These are phyloP conservation scores for Neofusicoccum sp. DNA, from an alignment of 2,329 filamentous ascomycete species.

Conservation along the genomic window DNA sequence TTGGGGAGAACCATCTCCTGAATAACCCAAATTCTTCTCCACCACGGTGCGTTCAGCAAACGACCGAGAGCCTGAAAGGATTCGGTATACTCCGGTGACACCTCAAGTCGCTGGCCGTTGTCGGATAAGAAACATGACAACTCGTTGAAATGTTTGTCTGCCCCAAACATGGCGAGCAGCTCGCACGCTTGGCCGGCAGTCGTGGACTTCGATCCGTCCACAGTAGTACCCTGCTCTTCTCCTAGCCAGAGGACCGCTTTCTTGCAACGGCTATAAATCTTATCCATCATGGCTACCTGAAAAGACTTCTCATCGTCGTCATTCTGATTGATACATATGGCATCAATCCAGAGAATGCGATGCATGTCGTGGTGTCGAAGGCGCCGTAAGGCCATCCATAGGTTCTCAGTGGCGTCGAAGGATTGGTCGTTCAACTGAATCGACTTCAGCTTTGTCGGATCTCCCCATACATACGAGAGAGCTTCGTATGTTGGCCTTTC, in stretches of 20 bases:
- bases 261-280: slow-evolving; percentile 27
- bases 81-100: neutral
- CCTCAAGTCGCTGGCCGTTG: neutral
- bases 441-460: neutral
- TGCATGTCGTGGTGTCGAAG: neutral
- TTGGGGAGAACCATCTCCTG: neutral
- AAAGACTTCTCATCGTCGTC: slow-evolving; percentile 30
- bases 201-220: neutral
- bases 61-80: neutral
- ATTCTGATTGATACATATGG: slow-evolving; percentile 34
- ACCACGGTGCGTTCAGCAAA: neutral
- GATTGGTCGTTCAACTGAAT: neutral
- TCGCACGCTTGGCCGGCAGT: neutral
- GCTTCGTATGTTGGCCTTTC: neutral
- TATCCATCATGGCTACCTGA: slow-evolving; percentile 37
- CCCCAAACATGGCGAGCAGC: neutral
- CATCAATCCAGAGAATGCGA: slow-evolving; percentile 29
- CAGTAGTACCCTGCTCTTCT: neutral
- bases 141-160: neutral
- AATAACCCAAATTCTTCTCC: neutral
- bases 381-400: neutral
- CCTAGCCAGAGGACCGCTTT: slow-evolving; percentile 20
- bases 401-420: neutral
- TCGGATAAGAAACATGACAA: neutral
- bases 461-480: neutral